Evolutionary conservation across 1,284 basidiomycete genomes (phyloP).

Genomic region (Coriolopsis trogii): DNA sequence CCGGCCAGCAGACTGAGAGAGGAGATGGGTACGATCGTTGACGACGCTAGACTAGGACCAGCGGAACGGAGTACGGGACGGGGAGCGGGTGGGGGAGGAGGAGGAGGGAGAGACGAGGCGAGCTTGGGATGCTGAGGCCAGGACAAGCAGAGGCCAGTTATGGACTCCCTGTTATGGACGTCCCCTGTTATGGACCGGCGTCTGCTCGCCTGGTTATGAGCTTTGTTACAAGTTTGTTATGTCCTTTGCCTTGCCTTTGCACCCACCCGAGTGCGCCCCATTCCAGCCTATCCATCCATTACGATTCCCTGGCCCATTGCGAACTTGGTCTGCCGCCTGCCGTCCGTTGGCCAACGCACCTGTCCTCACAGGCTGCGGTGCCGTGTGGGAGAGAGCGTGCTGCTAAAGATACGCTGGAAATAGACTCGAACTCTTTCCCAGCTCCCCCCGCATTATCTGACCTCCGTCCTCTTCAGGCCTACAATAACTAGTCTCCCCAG

Average conservation of each 20-base stretch:
- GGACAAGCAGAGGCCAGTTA: conserved; percentile 3
- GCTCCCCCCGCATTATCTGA: neutral
- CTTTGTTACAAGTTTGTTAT: no score
- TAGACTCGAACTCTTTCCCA: conserved; percentile 16
- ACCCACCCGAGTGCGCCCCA: no score
- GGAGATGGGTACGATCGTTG: conserved; percentile 6
- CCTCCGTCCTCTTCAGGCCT: conserved; percentile 2
- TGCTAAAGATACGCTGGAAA: conserved; percentile 18
- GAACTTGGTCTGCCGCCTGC: no score
- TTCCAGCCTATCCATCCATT: neutral
- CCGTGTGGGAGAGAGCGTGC: conserved; percentile 4
- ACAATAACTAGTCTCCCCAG: conserved; percentile 4
- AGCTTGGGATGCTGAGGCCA: conserved; percentile 15
- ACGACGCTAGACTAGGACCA: neutral
- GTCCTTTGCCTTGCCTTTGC: no score
- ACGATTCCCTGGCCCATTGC: neutral
- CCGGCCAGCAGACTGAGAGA: conserved; percentile 25
- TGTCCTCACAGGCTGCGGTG: conserved; percentile 2
- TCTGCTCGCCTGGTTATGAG: no score
- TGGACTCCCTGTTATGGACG: neutral
- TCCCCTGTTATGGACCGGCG: neutral
- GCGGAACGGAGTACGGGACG: conserved; percentile 4
- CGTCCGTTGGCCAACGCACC: no score
- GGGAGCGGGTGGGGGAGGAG: conserved; percentile 6
- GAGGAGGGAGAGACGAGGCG: conserved; percentile 10